phyloP scores from a whole-genome alignment of 2,329 filamentous ascomycete species.

The Plectosphaerella plurivora region DNA sequence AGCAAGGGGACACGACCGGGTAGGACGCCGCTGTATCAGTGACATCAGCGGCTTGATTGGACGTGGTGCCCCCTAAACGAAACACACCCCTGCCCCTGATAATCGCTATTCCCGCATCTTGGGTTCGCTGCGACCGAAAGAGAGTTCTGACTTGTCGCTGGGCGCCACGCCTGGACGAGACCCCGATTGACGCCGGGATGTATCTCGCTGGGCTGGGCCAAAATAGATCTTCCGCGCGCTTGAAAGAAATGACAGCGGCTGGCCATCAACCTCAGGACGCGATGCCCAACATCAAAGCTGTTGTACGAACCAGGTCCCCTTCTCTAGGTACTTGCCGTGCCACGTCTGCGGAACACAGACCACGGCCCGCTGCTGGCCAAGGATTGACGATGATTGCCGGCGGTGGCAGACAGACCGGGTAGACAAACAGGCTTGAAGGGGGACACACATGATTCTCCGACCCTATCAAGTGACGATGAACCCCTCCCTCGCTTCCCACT shows the following conservation, averaged over 20 bases:
- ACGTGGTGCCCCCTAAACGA: neutral
- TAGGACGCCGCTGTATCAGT: slow-evolving; percentile 3
- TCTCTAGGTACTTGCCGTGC: too few relatives aligned
- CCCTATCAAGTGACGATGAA: neutral
- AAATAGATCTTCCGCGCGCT: neutral
- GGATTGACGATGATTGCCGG: too few relatives aligned
- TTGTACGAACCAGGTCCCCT: too few relatives aligned
- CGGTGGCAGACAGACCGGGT: too few relatives aligned
- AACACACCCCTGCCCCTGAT: neutral
- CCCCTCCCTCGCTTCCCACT: neutral
- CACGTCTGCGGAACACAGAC: too few relatives aligned
- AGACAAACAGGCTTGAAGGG: too few relatives aligned
- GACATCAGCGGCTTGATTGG: slow-evolving; percentile 1
- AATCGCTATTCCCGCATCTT: neutral
- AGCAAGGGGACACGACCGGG: slow-evolving; percentile 1
- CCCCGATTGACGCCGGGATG: too few relatives aligned
- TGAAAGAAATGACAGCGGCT: slow-evolving; percentile 28
- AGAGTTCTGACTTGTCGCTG: slow-evolving; percentile 1
- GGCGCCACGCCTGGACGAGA: too few relatives aligned
- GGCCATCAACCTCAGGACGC: slow-evolving; percentile 6
- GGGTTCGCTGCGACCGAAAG: neutral
- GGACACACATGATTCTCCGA: too few relatives aligned
- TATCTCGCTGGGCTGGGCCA: slow-evolving; percentile 10
- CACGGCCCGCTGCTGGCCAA: too few relatives aligned
- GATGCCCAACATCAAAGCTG: too few relatives aligned